Conservation (phyloP, 1,284 basidiomycete species). For the Tilletia walkeri region DNA sequence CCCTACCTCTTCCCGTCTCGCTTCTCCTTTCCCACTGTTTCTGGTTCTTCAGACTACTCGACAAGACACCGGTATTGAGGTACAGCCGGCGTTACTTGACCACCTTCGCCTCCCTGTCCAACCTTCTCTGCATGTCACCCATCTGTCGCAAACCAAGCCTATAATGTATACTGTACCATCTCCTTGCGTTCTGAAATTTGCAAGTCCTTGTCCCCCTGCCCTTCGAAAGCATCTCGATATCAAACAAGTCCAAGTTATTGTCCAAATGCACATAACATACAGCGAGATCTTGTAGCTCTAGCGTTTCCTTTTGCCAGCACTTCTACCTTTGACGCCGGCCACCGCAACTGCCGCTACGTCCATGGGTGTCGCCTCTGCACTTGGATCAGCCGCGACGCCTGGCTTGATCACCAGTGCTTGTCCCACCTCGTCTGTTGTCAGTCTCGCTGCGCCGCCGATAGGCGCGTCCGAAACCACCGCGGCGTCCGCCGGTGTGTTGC, state of each 20-base stretch:
- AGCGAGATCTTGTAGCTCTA: background rate
- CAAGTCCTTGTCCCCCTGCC: too few species aligned
- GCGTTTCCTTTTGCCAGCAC: background rate
- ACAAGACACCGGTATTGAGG: conserved; percentile 13
- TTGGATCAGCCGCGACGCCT: background rate
- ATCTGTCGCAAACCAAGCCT: too few species aligned
- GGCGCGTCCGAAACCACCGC: too few species aligned
- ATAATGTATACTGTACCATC: background rate
- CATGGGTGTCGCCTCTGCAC: background rate
- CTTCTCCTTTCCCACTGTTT: background rate
- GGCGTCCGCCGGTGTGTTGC: too few species aligned
- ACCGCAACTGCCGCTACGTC: background rate
- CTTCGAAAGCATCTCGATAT: too few species aligned
- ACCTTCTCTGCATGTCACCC: background rate
- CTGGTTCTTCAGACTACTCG: conserved; percentile 2
- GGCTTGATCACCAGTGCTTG: conserved; percentile 4
- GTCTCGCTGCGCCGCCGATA: background rate
- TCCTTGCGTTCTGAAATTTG: background rate
- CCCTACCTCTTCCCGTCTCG: background rate
- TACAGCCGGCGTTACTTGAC: background rate
- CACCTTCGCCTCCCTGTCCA: background rate
- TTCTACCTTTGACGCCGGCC: background rate
- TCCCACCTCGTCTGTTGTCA: background rate
- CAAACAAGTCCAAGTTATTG: too few species aligned
- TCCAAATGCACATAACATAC: too few species aligned